Conservation (phyloP, 73 alveolate species). For the Breviolum minutum region DNA sequence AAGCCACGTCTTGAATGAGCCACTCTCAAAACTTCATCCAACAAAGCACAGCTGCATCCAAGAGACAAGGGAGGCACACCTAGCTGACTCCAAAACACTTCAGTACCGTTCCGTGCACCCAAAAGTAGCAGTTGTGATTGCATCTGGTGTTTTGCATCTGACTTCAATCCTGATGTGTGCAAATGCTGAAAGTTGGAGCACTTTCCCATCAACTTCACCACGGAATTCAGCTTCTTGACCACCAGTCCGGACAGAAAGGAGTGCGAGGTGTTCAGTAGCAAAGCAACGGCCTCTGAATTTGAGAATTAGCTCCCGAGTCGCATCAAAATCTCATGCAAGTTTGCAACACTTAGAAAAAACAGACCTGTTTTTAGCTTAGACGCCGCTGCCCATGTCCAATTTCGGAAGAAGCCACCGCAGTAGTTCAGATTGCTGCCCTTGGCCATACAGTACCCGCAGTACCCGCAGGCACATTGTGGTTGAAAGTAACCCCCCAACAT, state of each 20-base stretch:
- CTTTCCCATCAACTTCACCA: constrained; percentile 91
- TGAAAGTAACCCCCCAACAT: neutral
- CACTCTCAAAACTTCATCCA: neutral
- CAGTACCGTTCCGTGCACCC: neutral
- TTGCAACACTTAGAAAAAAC: neutral
- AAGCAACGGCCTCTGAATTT: constrained; percentile 19
- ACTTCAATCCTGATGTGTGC: neutral
- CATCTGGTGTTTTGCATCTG: neutral
- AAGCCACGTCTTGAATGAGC: neutral
- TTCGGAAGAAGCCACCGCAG: constrained; percentile 89
- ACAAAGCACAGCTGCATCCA: neutral
- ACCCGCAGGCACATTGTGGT: neutral
- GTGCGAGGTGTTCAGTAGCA: constrained; percentile 45
- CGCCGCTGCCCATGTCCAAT: constrained; percentile 69
- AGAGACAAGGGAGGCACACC: constrained; percentile 36
- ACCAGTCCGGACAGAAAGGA: constrained; percentile 91
- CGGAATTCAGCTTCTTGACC: constrained; percentile 92
- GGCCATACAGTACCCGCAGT: neutral
- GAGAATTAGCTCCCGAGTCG: neutral
- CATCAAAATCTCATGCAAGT: neutral
- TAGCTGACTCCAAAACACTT: neutral
- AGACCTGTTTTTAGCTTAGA: neutral
- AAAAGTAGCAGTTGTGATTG: neutral
- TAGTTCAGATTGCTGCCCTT: constrained; percentile 75
- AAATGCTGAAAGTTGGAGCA: neutral